These are phyloP conservation scores for Isabelozyma pseudorhagii DNA, from an alignment of 805 yeast genomes.

Conservation along the genomic window DNA sequence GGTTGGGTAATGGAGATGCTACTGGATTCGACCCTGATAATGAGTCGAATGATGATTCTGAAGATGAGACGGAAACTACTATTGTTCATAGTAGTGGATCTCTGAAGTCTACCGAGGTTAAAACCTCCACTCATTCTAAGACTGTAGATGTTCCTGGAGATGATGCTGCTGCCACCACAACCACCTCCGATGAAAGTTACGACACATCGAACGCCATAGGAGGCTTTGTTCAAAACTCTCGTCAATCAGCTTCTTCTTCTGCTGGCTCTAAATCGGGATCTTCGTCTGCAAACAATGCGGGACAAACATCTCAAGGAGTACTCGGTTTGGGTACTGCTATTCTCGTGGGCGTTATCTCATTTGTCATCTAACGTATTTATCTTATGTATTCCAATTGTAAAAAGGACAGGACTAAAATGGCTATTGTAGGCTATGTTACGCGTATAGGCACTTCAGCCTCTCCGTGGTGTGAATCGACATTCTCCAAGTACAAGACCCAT, in stretches of 20 bases:
- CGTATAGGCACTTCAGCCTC: too few relatives aligned
- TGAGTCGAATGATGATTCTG: slow-evolving; percentile 15
- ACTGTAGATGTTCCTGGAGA: slow-evolving; percentile 9
- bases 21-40: slow-evolving; percentile 63
- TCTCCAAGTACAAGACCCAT: too few relatives aligned
- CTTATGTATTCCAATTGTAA: too few relatives aligned
- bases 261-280: slow-evolving; percentile 4
- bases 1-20: slow-evolving; percentile 57
- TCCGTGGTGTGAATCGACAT: too few relatives aligned
- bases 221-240: slow-evolving; percentile 38
- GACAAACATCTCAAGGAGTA: slow-evolving; percentile 4
- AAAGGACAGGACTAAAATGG: too few relatives aligned
- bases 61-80: slow-evolving; percentile 9
- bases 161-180: slow-evolving; percentile 3
- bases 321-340: slow-evolving; percentile 16
- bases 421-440: not conserved
- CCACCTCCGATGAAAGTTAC: slow-evolving; percentile 5
- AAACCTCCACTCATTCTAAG: slow-evolving; percentile 9
- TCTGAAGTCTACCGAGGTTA: slow-evolving; percentile 14
- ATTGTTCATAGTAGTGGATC: slow-evolving; percentile 15
- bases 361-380: slow-evolving; percentile 4
- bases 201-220: slow-evolving; percentile 20
- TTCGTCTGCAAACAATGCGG: slow-evolving; percentile 1
- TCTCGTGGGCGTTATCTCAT: slow-evolving; percentile 13
- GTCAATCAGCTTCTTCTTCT: slow-evolving; percentile 5